phyloP scores from a whole-genome alignment of 768 basidiomycete species.

The Termitomyces eurrhizus region DNA sequence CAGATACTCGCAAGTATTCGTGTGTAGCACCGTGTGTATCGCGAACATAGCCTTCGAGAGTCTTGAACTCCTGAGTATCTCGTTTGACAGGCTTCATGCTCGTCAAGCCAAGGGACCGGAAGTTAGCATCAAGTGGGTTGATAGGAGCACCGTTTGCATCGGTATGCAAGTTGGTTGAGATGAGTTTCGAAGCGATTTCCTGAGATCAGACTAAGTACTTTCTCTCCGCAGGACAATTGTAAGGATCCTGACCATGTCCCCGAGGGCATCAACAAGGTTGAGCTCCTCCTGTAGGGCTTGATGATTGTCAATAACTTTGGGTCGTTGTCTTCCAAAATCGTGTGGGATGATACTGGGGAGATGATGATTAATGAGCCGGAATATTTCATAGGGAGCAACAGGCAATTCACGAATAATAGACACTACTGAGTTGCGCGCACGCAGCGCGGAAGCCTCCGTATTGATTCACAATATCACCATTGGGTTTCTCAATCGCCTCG shows the following conservation, averaged over 20 bases:
- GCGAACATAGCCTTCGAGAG: conserved; percentile 41
- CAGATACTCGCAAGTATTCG: conserved; percentile 33
- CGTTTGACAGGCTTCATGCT: conserved; percentile 44
- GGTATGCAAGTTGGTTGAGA: conserved; percentile 30
- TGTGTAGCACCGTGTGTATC: conserved; percentile 60
- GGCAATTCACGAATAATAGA: conserved; percentile 52
- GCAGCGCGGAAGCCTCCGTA: conserved; percentile 35
- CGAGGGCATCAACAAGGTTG: conserved; percentile 60
- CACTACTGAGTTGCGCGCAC: conserved; percentile 42
- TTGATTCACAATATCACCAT: conserved; percentile 32
- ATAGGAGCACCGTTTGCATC: conserved; percentile 45
- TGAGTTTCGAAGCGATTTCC: conserved; percentile 59
- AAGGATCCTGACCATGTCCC: conserved; percentile 48
- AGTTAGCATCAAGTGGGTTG: conserved; percentile 55
- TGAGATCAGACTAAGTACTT: conserved; percentile 14
- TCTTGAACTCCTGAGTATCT: conserved; percentile 41
- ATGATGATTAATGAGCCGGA: background rate
- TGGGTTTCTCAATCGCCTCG: conserved; percentile 48
- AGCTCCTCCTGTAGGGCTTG: conserved; percentile 46
- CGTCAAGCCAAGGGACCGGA: conserved; percentile 48
- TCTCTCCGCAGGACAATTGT: background rate
- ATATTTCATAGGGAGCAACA: background rate
- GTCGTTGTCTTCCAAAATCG: conserved; percentile 50
- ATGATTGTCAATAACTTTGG: conserved; percentile 35
- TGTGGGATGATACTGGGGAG: conserved; percentile 53